Percentiles rank a stretch among this genome's conserved stretches.
Conservation (phyloP, 2,329 filamentous ascomycete species). For the Diaporthe sp. region DNA sequence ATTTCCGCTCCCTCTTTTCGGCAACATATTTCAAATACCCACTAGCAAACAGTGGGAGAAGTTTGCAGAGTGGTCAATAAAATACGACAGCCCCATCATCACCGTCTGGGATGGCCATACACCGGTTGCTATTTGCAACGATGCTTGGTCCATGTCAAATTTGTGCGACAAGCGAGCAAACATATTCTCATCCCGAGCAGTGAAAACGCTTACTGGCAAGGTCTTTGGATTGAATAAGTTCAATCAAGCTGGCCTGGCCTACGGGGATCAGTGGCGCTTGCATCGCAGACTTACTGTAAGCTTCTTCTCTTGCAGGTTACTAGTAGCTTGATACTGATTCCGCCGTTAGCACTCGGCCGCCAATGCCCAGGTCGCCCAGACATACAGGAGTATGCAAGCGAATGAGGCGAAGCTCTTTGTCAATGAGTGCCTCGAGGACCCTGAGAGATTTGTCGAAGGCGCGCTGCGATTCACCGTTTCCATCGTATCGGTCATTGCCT, state of each 20-base stretch:
- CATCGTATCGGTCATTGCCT: not conserved
- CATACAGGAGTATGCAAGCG: not conserved
- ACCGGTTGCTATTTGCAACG: not conserved
- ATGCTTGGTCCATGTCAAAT: not conserved
- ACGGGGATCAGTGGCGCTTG: not conserved
- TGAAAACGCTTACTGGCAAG: slow-evolving; percentile 1
- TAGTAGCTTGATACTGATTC: not conserved
- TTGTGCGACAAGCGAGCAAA: slow-evolving; percentile 11
- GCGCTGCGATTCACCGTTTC: not conserved
- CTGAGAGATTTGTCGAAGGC: not conserved
- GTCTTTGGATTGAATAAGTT: not conserved
- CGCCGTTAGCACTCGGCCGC: not conserved
- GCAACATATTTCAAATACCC: not conserved
- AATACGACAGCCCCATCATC: not conserved
- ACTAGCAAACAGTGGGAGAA: not conserved
- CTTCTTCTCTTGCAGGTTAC: not conserved
- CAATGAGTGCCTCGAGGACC: not conserved
- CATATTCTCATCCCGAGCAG: not conserved
- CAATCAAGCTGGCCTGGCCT: not conserved
- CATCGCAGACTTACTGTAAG: not conserved
- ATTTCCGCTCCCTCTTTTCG: not conserved
- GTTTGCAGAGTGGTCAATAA: not conserved
- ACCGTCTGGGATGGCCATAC: not conserved
- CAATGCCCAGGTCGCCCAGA: slow-evolving; percentile 5
- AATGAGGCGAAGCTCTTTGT: not conserved